Evolutionary conservation across 140 eudicot genomes (phyloP).

Genomic region (Oenanthe javanica): DNA sequence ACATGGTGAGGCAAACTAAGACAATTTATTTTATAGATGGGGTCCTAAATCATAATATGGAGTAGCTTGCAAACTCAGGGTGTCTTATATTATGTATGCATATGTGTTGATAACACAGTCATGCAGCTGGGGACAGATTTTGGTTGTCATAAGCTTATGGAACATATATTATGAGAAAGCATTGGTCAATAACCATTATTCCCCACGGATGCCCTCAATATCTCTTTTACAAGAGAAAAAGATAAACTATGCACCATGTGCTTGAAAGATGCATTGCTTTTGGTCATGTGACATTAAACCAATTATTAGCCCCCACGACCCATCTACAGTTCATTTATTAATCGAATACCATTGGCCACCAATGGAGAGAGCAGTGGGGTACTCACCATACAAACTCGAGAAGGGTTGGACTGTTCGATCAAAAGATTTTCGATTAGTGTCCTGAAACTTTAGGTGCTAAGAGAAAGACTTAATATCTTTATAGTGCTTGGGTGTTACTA

Average conservation of each 20-base stretch:
- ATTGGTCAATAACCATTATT: slow-evolving; percentile 23
- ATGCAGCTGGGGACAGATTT: slow-evolving; percentile 16
- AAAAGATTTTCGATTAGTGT: not conserved
- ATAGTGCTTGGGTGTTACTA: not conserved
- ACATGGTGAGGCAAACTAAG: not conserved
- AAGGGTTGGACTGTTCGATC: not conserved
- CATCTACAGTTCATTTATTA: slow-evolving; percentile 10
- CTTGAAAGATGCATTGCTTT: slow-evolving; percentile 28
- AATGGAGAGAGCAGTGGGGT: not conserved
- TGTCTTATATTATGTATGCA: slow-evolving; percentile 1
- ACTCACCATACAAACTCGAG: not conserved
- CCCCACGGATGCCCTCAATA: slow-evolving; percentile 12
- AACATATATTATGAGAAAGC: slow-evolving; percentile 13
- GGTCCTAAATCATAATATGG: slow-evolving; percentile 10
- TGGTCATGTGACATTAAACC: slow-evolving; percentile 21
- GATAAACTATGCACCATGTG: slow-evolving; percentile 23
- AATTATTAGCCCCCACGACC: slow-evolving; percentile 26
- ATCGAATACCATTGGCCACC: slow-evolving; percentile 18
- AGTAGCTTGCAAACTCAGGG: slow-evolving; percentile 19
- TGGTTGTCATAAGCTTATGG: slow-evolving; percentile 22
- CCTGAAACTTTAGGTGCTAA: not conserved
- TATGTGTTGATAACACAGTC: not conserved
- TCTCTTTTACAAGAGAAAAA: slow-evolving; percentile 17
- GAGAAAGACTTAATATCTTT: not conserved
- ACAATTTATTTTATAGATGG: not conserved